phyloP scores from a whole-genome alignment of 2,329 filamentous ascomycete genomes.

The Westerdykella sp. region DNA sequence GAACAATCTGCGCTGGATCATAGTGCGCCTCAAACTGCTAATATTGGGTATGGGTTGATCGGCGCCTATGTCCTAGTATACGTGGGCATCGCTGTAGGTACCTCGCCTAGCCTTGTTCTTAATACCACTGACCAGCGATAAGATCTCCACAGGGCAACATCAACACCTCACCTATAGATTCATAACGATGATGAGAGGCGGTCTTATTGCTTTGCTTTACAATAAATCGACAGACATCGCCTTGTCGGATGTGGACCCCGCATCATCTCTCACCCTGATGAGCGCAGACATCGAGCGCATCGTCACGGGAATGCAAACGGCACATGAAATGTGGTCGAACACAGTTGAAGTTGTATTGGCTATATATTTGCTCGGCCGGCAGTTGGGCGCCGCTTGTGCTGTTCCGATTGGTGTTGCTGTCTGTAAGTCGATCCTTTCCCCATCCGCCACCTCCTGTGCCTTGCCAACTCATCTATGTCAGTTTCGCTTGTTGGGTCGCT shows the following conservation, averaged over 20 bases:
- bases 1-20: slow-evolving; percentile 6
- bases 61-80: slow-evolving; percentile 32
- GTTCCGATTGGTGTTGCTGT: slow-evolving; percentile 44
- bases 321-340: slow-evolving; percentile 33
- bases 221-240: slow-evolving; percentile 25
- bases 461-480: slow-evolving; percentile 4
- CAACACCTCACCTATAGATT: slow-evolving; percentile 30
- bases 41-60: slow-evolving; percentile 31
- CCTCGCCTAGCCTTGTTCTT: background rate
- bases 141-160: slow-evolving; percentile 32
- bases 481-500: slow-evolving; percentile 23
- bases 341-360: slow-evolving; percentile 41
- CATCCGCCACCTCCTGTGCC: background rate
- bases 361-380: slow-evolving; percentile 43
- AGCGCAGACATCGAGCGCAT: slow-evolving; percentile 35
- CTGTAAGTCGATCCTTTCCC: slow-evolving; percentile 14
- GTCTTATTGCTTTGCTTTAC: slow-evolving; percentile 34
- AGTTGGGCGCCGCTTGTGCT: slow-evolving; percentile 45
- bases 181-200: slow-evolving; percentile 33
- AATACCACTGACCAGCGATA: slow-evolving; percentile 1
- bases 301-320: slow-evolving; percentile 29
- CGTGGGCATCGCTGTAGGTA: slow-evolving; percentile 28
- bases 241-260: slow-evolving; percentile 25
- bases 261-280: slow-evolving; percentile 32
- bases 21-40: slow-evolving; percentile 12